Base-by-base conservation (phyloP, 2,329 filamentous ascomycete species). In the Monosporascus sp. region DNA sequence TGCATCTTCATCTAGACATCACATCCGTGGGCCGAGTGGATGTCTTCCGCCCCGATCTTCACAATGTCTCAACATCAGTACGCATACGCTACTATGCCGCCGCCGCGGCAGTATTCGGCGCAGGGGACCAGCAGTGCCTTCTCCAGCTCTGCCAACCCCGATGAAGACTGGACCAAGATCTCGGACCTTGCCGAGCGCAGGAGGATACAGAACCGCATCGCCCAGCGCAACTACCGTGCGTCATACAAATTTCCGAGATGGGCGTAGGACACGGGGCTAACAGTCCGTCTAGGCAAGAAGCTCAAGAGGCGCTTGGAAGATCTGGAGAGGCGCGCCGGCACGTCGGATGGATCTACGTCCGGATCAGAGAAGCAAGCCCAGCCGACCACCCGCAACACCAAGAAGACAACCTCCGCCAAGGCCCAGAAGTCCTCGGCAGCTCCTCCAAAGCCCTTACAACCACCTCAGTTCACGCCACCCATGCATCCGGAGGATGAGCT, bases 111-210 rank as follows among this genome's bases (percentile, higher is more conserved):
- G 68, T 86, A 87, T 64, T 79, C 84, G 41, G 80, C 76, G 59
- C 86, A 91, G 68, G 87, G 86, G 69, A 95, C 89, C 57, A 96
- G 91, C 77, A 96, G 91, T 74, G 93, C 93, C 63, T 96, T 96
- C 78, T 95, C 90, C 74, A 88, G 88, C 65, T 95, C 91, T 59
- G 93, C 92, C 64, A 95, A 96, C 71, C 89, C 93, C 52, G 92
- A 97, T 68, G 93, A 97, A 76, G 93, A 97, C 77, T 97, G 93
- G 93, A 97, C 93, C 69, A 96, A 97, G 84, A 96, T 97, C 70
- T 96, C 93, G 54, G 93, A 97, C 72, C 86, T 97, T 55, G 93
- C 92, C 50, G 93, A 97, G 76, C 86, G 94, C 68, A 81, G 92
- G 66, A 84, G 92, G 69, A 96, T 97, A 76, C 92, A 97, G 75